Base-by-base conservation (phyloP, 2,329 filamentous ascomycete species). In the Stagonosporopsis rhizophila region DNA sequence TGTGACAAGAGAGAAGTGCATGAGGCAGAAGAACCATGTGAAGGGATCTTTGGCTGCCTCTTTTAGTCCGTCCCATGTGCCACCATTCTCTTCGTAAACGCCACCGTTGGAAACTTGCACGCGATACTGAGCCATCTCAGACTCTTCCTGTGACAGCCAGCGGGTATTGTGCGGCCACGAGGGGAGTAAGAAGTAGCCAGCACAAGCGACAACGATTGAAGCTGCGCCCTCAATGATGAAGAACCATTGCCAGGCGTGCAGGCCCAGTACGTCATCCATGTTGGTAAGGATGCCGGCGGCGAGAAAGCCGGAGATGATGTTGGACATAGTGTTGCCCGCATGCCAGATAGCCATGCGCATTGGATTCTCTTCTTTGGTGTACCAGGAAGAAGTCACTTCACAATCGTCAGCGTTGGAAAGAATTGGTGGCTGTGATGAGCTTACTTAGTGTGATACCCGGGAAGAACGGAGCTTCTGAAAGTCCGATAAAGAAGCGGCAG, bases 221-320 rank as follows among this genome's bases (percentile, higher is more conserved):
- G 79, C 79, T 2, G 86, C 79, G 1, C 85, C 85, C 64, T 87
- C 85, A 78, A 80, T 77, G 57, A 80, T 73, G 56, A 81, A 79
- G 37, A 82, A 78, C 80, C 79, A 81, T 19, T 80, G 75, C 79
- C 65, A 67, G 2, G 62, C 41, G 28, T 57, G 68, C 32, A 80
- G 67, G 12, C 74, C 74, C 12, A 68, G 57, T n/a, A 75, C 66
- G 9, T 75, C 73, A 8, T 80, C 74, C 74, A 82, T 78, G 56
- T 77, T 78, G 30, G 74, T 75, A 8, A 81, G 69, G n/a, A 81
- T 77, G 15, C 75, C 80, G 7, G 78, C 79, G 19, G 78, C 78
- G 28, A 81, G 71, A 25, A 81, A 75, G 9, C 78, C 78, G 1
- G 79, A 80, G 50, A 81, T 72, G 27, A 80, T 77, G 58, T 80